A percentile compares a stretch with the other conserved stretches of the same genome.
These are phyloP conservation scores for Aureobasidium melanogenum DNA, from an alignment of 2,329 filamentous ascomycete species.

Conservation along the genomic window DNA sequence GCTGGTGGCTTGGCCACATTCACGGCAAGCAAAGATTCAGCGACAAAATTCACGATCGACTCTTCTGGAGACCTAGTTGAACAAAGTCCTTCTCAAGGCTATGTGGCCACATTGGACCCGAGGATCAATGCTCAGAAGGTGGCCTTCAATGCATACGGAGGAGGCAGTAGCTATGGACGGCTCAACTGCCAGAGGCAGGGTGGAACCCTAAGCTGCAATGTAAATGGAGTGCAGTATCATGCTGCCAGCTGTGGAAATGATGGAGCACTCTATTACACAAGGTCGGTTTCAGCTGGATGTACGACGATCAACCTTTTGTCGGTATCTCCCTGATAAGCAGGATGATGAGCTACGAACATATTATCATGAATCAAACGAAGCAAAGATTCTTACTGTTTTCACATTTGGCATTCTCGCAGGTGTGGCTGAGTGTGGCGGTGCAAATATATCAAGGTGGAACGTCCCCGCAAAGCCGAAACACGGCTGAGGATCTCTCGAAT, in stretches of 20 bases:
- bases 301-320: background rate
- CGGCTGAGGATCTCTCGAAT: too few relatives aligned
- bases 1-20: background rate
- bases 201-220: background rate
- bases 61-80: conserved; percentile 4
- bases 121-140: background rate
- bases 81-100: conserved; percentile 3
- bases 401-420: background rate
- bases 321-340: background rate
- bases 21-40: background rate
- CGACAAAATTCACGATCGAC: conserved; percentile 1
- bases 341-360: background rate
- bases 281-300: background rate
- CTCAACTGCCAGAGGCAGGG: background rate
- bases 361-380: background rate
- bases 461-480: background rate
- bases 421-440: background rate
- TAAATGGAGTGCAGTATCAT: background rate
- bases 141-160: background rate
- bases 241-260: background rate
- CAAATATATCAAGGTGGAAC: background rate
- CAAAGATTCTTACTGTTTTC: background rate
- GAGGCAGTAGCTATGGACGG: background rate
- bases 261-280: background rate
- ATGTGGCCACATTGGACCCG: background rate